Evolutionary conservation across 129 eudicot species (phyloP).

Genomic region (Sambucus nigra): DNA sequence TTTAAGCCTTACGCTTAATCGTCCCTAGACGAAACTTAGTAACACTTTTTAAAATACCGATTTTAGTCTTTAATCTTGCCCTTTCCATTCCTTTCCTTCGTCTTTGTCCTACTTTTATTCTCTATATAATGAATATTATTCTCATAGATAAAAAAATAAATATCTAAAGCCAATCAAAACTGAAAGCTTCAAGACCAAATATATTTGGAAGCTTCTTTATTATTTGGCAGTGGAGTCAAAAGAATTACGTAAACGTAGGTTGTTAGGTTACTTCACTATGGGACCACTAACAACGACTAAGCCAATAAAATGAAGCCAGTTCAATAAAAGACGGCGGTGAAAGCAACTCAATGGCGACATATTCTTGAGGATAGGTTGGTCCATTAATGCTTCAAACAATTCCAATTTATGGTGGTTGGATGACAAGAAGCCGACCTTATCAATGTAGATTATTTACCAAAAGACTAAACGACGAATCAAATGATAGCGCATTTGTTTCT

Average conservation of each 20-base stretch:
- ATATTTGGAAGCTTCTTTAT: too few species aligned
- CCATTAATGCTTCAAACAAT: neutral
- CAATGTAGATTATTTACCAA: neutral
- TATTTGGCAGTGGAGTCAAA: neutral
- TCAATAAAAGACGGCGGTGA: conserved; percentile 17
- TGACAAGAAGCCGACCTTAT: neutral
- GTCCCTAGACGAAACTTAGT: too few species aligned
- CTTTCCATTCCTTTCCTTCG: too few species aligned
- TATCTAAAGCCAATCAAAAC: too few species aligned
- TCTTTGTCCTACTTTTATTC: too few species aligned
- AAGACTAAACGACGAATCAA: neutral
- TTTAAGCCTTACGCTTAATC: too few species aligned
- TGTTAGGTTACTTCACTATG: neutral
- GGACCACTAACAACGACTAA: neutral
- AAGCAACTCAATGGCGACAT: conserved; percentile 1
- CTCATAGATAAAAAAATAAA: too few species aligned
- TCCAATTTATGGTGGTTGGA: neutral
- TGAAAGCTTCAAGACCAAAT: too few species aligned
- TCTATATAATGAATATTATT: too few species aligned
- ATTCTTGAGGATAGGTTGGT: neutral
- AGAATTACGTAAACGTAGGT: neutral
- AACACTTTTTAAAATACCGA: too few species aligned
- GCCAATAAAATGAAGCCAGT: neutral
- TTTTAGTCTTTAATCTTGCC: too few species aligned
- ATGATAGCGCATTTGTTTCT: neutral